Percentiles rank a stretch among this genome's conserved stretches.
These are phyloP conservation scores for Miscanthus sacchariflorus DNA, from an alignment of 202 grass and related monocot genomes.

Conservation along the genomic window DNA sequence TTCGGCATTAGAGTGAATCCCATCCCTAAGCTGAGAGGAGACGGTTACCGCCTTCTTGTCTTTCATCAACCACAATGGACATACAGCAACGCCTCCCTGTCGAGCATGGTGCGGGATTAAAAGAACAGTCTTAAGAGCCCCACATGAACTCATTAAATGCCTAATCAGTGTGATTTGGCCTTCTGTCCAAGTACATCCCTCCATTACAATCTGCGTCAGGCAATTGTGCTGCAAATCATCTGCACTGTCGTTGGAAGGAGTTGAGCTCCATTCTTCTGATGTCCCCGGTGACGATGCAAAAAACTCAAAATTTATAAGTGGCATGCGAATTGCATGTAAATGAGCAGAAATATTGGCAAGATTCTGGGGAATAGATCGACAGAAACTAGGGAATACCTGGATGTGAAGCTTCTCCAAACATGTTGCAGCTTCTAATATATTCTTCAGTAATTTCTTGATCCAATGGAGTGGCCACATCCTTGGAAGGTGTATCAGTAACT, in stretches of 20 bases:
- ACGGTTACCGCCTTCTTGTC: no score
- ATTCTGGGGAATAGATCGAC: not conserved
- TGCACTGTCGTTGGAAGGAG: not conserved
- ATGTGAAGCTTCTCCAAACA: slow-evolving; percentile 13
- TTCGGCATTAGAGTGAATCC: not conserved
- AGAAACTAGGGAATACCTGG: not conserved
- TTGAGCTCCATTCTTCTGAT: not conserved
- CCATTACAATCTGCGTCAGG: not conserved
- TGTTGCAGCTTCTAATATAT: not conserved
- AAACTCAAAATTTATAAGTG: not conserved
- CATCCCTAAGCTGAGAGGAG: not conserved
- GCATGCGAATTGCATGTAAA: not conserved
- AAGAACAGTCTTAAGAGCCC: not conserved
- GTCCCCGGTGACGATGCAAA: not conserved
- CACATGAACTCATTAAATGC: not conserved
- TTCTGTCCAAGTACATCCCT: not conserved
- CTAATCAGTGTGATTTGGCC: not conserved
- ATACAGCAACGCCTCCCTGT: no score
- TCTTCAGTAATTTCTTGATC: not conserved
- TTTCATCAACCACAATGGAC: no score
- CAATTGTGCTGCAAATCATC: not conserved
- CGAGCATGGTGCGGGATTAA: no score
- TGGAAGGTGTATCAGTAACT: not conserved
- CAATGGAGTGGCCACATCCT: not conserved
- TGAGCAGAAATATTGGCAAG: not conserved